phyloP scores from a whole-genome alignment of 2,329 filamentous ascomycete genomes.

The Hysterium pulicare region DNA sequence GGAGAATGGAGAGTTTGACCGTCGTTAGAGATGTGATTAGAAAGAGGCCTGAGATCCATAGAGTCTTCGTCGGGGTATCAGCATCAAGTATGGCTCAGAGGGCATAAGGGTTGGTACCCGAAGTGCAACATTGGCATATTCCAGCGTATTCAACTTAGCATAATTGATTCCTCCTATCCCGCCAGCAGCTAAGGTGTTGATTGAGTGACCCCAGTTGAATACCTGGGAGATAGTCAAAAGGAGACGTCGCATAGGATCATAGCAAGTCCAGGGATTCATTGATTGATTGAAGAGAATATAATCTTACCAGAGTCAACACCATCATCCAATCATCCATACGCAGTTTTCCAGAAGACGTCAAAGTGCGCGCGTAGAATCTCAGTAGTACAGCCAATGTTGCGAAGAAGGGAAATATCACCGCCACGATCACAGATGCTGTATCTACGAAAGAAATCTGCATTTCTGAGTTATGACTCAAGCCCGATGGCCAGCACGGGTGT shows the following conservation, averaged over 20 bases:
- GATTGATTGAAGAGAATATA: neutral
- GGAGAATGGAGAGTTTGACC: constrained; percentile 14
- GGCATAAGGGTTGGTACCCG: constrained; percentile 3
- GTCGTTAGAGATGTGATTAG: constrained; percentile 12
- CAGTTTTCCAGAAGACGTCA: neutral
- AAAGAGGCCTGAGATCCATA: constrained; percentile 14
- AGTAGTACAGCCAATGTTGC: neutral
- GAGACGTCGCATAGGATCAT: neutral
- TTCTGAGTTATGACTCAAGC: too few relatives aligned
- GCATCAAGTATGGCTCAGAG: neutral
- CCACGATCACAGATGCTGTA: neutral
- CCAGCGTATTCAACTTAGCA: constrained; percentile 9
- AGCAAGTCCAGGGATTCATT: neutral
- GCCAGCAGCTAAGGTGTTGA: constrained; percentile 13
- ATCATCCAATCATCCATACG: neutral
- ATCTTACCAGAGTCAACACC: neutral
- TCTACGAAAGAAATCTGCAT: neutral
- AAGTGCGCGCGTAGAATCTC: neutral
- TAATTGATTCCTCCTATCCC: constrained; percentile 12
- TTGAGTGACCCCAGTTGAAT: constrained; percentile 14
- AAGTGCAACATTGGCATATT: constrained; percentile 13
- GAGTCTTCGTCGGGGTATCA: constrained; percentile 5
- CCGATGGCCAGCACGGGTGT: too few relatives aligned
- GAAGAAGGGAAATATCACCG: neutral
- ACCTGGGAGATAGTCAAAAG: constrained; percentile 5